A percentile compares a stretch with the other conserved stretches of the same genome.
phyloP scores from a whole-genome alignment of 1,139 yeast species.

The Geotrichum aggregatum region DNA sequence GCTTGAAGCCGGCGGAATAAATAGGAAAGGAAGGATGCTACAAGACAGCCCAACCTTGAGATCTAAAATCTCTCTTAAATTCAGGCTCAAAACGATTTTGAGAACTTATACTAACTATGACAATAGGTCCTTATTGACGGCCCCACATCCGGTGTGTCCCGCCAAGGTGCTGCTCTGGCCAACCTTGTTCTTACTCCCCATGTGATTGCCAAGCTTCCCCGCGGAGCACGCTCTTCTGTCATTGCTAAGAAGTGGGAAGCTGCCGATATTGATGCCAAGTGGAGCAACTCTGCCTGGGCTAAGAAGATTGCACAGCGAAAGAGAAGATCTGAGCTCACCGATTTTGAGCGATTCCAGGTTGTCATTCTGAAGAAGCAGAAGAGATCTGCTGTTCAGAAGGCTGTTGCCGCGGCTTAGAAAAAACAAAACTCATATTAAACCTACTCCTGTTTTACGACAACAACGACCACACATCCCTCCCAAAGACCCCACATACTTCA shows the following conservation, averaged over 20 bases:
- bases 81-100: background rate
- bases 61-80: background rate
- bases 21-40: background rate
- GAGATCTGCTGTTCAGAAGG: conserved; percentile 47
- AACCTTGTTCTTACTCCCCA: conserved; percentile 91
- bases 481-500: background rate
- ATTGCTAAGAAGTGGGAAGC: conserved; percentile 93
- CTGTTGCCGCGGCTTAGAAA: conserved; percentile 7
- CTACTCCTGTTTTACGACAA: too few species aligned
- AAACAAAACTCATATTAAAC: background rate
- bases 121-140: conserved; percentile 85
- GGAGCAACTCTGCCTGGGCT: conserved; percentile 95
- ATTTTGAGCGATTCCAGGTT: conserved; percentile 82
- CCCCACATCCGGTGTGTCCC: conserved; percentile 78
- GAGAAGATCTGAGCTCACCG: conserved; percentile 88
- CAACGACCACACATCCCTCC: too few species aligned
- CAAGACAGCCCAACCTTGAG: background rate
- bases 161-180: conserved; percentile 86
- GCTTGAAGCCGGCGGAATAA: too few species aligned
- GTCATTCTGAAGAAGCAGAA: conserved; percentile 95
- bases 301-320: conserved; percentile 94
- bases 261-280: conserved; percentile 81
- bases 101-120: background rate
- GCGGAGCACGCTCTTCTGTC: conserved; percentile 85
- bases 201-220: conserved; percentile 79